A percentile compares a stretch with the other conserved stretches of the same genome.
phyloP scores from a whole-genome alignment of 1,139 yeast genomes.

The Suhomyces guaymorum region DNA sequence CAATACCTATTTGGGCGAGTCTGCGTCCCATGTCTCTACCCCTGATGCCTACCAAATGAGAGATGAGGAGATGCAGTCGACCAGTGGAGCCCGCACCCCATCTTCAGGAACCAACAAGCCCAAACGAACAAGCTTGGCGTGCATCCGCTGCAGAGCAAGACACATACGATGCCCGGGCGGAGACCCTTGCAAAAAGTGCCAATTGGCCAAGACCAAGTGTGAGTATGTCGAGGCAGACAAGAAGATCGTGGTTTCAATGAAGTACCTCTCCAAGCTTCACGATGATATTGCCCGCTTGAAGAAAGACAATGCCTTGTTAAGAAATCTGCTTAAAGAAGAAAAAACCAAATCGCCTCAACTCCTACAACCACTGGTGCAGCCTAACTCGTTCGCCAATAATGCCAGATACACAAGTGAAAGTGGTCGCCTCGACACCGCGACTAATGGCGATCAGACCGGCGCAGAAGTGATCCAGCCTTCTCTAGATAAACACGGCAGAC shows the following conservation, averaged over 20 bases:
- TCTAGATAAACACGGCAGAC: constrained; percentile 66
- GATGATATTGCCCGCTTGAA: constrained; percentile 59
- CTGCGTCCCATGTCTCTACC: background rate
- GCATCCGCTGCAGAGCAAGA: constrained; percentile 71
- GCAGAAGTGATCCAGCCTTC: constrained; percentile 63
- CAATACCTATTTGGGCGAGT: background rate
- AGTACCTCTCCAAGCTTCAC: constrained; percentile 67
- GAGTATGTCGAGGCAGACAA: constrained; percentile 78
- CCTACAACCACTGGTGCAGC: constrained; percentile 5
- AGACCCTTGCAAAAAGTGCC: constrained; percentile 70
- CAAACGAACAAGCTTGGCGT: constrained; percentile 46
- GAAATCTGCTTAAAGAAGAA: constrained; percentile 45
- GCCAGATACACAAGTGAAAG: constrained; percentile 4
- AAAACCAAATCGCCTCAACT: constrained; percentile 14
- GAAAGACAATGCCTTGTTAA: constrained; percentile 55
- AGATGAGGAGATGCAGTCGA: constrained; percentile 1
- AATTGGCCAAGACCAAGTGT: constrained; percentile 58
- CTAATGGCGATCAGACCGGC: constrained; percentile 1
- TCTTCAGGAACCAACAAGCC: constrained; percentile 7
- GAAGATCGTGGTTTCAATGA: constrained; percentile 75
- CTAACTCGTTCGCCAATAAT: constrained; percentile 7
- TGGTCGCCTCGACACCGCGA: background rate
- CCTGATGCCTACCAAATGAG: background rate
- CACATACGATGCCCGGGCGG: constrained; percentile 86
- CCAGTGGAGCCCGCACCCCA: background rate